A percentile compares a stretch with the other conserved stretches of the same genome.
phyloP scores from a whole-genome alignment of 2,329 filamentous ascomycete species.

The Diplodia intermedia region DNA sequence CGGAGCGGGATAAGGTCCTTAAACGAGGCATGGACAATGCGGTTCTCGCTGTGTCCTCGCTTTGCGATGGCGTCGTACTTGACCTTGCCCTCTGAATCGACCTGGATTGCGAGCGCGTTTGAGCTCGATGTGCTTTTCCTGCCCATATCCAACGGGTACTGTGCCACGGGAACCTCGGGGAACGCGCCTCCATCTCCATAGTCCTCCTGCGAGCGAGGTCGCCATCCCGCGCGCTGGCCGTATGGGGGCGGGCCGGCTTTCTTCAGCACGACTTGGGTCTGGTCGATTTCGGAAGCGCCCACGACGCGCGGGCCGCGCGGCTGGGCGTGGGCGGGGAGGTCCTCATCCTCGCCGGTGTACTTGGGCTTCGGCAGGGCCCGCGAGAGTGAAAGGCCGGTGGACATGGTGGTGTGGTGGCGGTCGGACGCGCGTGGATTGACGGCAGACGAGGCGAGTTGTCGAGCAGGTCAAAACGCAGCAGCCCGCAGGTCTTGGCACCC shows the following conservation, averaged over 20 bases:
- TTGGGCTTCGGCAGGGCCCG: conserved; percentile 86
- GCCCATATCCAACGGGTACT: conserved; percentile 96
- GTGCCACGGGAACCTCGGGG: conserved; percentile 89
- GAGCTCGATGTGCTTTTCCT: conserved; percentile 72
- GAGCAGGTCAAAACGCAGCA: conserved; percentile 21
- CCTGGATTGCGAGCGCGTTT: conserved; percentile 91
- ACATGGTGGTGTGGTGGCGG: conserved; percentile 40
- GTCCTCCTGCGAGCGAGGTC: conserved; percentile 85
- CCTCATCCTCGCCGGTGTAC: conserved; percentile 89
- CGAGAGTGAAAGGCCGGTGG: conserved; percentile 69
- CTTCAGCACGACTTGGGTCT: conserved; percentile 75
- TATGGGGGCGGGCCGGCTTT: conserved; percentile 86
- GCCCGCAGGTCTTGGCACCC: not conserved
- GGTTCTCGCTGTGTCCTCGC: conserved; percentile 81
- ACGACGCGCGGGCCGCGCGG: conserved; percentile 84
- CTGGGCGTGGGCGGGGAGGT: conserved; percentile 72
- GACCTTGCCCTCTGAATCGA: conserved; percentile 89
- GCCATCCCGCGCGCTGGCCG: conserved; percentile 86
- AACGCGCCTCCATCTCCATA: conserved; percentile 97
- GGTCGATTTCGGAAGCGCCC: conserved; percentile 78
- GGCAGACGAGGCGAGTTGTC: conserved; percentile 19
- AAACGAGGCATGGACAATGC: conserved; percentile 93
- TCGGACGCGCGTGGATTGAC: conserved; percentile 19
- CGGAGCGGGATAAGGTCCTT: conserved; percentile 94
- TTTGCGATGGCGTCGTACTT: conserved; percentile 96